Conservation (phyloP, 2,329 filamentous ascomycete species). For the Hypoxylon sp. region DNA sequence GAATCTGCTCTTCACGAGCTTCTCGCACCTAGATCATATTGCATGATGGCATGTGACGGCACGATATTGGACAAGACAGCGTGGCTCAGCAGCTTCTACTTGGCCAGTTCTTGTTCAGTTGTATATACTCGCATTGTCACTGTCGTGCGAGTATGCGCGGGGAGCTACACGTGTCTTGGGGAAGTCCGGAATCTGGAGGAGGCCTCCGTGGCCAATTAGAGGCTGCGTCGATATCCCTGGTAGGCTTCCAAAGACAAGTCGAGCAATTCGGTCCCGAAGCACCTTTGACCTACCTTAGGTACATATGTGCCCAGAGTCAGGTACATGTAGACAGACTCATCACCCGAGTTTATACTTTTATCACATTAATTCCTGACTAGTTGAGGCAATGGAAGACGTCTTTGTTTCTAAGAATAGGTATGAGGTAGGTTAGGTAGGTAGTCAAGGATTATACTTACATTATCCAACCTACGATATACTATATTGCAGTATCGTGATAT, state of each 20-base stretch:
- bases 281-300: conserved; percentile 4
- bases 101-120: conserved; percentile 29
- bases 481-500: neutral
- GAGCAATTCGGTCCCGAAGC: conserved; percentile 23
- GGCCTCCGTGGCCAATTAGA: conserved; percentile 21
- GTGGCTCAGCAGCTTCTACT: conserved; percentile 21
- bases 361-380: too few relatives aligned
- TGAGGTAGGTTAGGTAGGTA: too few relatives aligned
- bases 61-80: conserved; percentile 11
- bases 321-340: too few relatives aligned
- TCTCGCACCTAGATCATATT: conserved; percentile 17
- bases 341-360: neutral
- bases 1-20: conserved; percentile 7
- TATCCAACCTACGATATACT: conserved; percentile 18
- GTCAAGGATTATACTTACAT: conserved; percentile 16
- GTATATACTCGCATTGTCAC: conserved; percentile 11
- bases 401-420: conserved; percentile 23
- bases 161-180: conserved; percentile 28
- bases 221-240: conserved; percentile 5
- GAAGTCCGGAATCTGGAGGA: conserved; percentile 31
- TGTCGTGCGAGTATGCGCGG: conserved; percentile 25
- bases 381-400: too few relatives aligned
- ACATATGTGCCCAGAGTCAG: too few relatives aligned
- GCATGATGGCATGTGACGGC: conserved; percentile 9
- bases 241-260: conserved; percentile 13